Conservation (phyloP, 2,329 filamentous ascomycete genomes). For the Akanthomyces uredinophilus region DNA sequence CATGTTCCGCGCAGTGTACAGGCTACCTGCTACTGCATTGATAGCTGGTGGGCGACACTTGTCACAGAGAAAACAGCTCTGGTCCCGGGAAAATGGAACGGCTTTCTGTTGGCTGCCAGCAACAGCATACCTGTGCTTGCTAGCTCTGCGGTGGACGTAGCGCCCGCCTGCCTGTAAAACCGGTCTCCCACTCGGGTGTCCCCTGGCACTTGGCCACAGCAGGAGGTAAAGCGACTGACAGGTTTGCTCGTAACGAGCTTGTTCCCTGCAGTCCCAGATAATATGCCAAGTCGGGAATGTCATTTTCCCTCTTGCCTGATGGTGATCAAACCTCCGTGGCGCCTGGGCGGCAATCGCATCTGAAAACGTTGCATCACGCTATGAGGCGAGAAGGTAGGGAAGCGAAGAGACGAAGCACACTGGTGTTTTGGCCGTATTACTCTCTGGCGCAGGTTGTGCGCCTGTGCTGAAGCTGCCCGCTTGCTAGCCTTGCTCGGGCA, state of each 20-base stretch:
- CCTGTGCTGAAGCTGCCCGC: not conserved
- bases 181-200: too few species aligned
- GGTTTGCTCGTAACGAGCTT: too few species aligned
- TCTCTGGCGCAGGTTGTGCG: not conserved
- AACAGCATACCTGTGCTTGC: not conserved
- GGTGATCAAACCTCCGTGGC: not conserved
- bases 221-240: too few species aligned
- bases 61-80: not conserved
- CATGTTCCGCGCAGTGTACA: not conserved
- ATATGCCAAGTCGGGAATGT: not conserved
- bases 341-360: conserved; percentile 4
- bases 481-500: not conserved
- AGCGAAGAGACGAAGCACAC: not conserved
- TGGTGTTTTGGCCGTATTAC: too few species aligned
- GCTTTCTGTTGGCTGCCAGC: not conserved
- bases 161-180: not conserved
- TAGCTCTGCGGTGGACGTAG: not conserved
- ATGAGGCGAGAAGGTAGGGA: not conserved
- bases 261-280: too few species aligned
- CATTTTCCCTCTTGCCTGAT: not conserved
- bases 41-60: not conserved
- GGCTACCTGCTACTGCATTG: not conserved
- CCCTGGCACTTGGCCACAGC: too few species aligned
- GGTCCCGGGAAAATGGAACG: conserved; percentile 4
- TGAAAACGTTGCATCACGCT: conserved; percentile 5